Conservation (phyloP, 768 basidiomycete species). For the Boletus sp. region DNA sequence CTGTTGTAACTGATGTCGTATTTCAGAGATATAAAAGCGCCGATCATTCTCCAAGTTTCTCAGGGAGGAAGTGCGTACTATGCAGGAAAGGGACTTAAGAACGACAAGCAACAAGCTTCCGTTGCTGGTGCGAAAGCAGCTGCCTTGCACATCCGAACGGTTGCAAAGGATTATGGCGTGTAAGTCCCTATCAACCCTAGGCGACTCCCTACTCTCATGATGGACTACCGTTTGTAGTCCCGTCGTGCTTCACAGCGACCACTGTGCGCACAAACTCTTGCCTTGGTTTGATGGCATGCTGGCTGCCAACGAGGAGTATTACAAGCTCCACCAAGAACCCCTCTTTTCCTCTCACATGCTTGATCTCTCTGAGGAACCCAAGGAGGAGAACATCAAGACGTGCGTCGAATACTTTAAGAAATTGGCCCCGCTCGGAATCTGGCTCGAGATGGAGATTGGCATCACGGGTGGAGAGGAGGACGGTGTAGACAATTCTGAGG, state of each 20-base stretch:
- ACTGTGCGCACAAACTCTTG: slow-evolving; percentile 96
- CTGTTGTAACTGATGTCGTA: slow-evolving; percentile 10
- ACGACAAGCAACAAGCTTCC: slow-evolving; percentile 94
- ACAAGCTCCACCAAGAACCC: slow-evolving; percentile 80
- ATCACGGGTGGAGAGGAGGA: slow-evolving; percentile 99
- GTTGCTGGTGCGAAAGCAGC: slow-evolving; percentile 90
- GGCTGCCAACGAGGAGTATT: slow-evolving; percentile 91
- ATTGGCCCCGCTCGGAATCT: slow-evolving; percentile 87
- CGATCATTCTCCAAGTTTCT: slow-evolving; percentile 97
- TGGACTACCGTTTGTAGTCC: slow-evolving; percentile 51
- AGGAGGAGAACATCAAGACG: slow-evolving; percentile 91
- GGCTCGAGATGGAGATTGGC: slow-evolving; percentile 99
- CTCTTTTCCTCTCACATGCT: slow-evolving; percentile 99
- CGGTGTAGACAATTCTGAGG: slow-evolving; percentile 95
- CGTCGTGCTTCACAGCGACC: slow-evolving; percentile 96
- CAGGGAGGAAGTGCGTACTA: slow-evolving; percentile 97
- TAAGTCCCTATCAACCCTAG: slow-evolving; percentile 40
- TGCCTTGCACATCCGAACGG: slow-evolving; percentile 85
- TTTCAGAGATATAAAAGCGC: slow-evolving; percentile 87
- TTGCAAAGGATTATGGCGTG: slow-evolving; percentile 92
- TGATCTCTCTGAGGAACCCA: slow-evolving; percentile 90
- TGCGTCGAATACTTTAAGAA: slow-evolving; percentile 95
- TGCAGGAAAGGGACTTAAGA: slow-evolving; percentile 93
- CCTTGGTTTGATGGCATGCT: slow-evolving; percentile 99
- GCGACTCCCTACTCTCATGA: slow-evolving; percentile 1